Percentiles rank a stretch among this genome's conserved stretches.
Evolutionary conservation across 306 rosid species (phyloP).

Genomic region (Trichosanthes cucumerina): DNA sequence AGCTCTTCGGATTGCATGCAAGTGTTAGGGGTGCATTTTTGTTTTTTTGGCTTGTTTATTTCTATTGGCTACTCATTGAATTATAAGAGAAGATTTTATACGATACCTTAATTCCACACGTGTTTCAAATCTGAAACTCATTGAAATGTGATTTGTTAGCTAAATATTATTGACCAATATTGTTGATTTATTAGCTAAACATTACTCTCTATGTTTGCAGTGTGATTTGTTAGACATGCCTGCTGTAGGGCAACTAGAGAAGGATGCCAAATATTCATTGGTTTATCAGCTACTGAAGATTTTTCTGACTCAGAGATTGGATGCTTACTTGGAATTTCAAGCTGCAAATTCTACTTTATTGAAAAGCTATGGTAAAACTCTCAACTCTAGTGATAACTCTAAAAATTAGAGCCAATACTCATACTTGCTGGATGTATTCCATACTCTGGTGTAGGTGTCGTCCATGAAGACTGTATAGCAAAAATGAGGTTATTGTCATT

Average conservation of each 20-base stretch:
- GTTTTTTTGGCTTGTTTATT: neutral
- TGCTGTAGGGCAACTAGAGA: conserved; percentile 82
- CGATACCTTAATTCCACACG: neutral
- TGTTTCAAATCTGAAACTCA: neutral
- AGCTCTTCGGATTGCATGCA: neutral
- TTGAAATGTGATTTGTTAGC: neutral
- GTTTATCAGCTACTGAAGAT: conserved; percentile 77
- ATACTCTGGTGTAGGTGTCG: conserved; percentile 42
- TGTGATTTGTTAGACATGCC: conserved; percentile 80
- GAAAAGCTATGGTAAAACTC: conserved; percentile 50
- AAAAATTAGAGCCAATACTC: neutral
- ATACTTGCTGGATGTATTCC: conserved; percentile 5
- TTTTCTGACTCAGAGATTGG: conserved; percentile 73
- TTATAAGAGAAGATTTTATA: neutral
- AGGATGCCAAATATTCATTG: conserved; percentile 61
- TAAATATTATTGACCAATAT: neutral
- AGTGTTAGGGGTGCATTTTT: neutral
- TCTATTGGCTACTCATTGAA: neutral
- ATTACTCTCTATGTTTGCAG: conserved; percentile 34
- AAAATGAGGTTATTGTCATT: conserved; percentile 82
- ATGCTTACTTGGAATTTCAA: conserved; percentile 70
- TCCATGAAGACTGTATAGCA: conserved; percentile 69
- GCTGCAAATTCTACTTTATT: conserved; percentile 63
- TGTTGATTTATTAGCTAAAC: neutral
- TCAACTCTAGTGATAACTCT: neutral